A percentile compares a stretch with the other conserved stretches of the same genome.
Conservation (phyloP, 306 rosid genomes). For the Cicer arietinum region DNA sequence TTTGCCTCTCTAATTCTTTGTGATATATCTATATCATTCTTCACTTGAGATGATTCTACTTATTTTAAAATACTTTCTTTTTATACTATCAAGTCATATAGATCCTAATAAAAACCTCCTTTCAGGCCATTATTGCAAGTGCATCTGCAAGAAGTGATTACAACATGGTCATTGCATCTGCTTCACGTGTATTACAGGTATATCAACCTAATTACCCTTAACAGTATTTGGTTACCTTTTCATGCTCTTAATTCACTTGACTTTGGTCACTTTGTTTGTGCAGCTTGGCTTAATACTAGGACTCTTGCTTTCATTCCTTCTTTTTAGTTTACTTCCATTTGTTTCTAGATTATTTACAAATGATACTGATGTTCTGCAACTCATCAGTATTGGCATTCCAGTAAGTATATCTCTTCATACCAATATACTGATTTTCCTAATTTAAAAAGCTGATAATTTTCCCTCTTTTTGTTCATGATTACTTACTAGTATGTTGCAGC, state of each 20-base stretch:
- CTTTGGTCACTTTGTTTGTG: conserved; percentile 29
- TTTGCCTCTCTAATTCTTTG: too few species aligned
- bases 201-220: neutral
- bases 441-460: conserved; percentile 1
- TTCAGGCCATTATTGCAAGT: conserved; percentile 84
- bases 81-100: neutral
- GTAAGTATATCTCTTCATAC: conserved; percentile 54
- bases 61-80: too few species aligned
- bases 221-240: conserved; percentile 4
- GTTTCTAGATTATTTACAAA: conserved; percentile 78
- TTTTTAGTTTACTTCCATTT: conserved; percentile 60
- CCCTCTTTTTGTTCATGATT: conserved; percentile 10
- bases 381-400: conserved; percentile 72
- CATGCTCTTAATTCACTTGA: neutral
- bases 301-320: conserved; percentile 57
- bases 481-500: conserved; percentile 82
- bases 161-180: conserved; percentile 61
- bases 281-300: conserved; percentile 89
- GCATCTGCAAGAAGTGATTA: conserved; percentile 71
- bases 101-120: conserved; percentile 7
- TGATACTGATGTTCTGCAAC: conserved; percentile 62
- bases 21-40: too few species aligned
- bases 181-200: conserved; percentile 87
- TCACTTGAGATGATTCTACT: too few species aligned
- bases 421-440: conserved; percentile 1